These are phyloP conservation scores for Leishmania gerbilli DNA, from an alignment of 208 protist genomes.

Conservation along the genomic window DNA sequence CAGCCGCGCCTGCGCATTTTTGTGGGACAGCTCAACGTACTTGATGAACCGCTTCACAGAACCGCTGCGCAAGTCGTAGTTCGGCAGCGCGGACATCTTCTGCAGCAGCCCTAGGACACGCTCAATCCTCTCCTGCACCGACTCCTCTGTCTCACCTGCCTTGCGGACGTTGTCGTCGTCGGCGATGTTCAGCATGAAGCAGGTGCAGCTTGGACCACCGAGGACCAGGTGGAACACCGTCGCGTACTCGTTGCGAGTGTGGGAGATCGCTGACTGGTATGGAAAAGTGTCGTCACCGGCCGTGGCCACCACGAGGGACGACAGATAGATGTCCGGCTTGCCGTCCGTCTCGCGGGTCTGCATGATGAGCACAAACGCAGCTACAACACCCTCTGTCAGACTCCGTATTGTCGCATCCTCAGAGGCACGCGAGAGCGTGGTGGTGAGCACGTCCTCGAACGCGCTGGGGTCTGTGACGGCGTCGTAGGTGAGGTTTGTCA, in stretches of 20 bases:
- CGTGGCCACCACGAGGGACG: slow-evolving; percentile 65
- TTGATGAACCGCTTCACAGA: slow-evolving; percentile 78
- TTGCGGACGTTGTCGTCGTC: slow-evolving; percentile 45
- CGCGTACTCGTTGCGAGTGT: slow-evolving; percentile 52
- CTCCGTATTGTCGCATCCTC: slow-evolving; percentile 47
- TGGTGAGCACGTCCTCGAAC: slow-evolving; percentile 64
- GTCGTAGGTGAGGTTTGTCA: slow-evolving; percentile 61
- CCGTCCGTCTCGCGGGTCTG: slow-evolving; percentile 54
- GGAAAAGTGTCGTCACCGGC: slow-evolving; percentile 53
- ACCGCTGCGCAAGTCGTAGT: slow-evolving; percentile 74
- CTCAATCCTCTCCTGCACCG: slow-evolving; percentile 45
- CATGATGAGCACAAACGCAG: slow-evolving; percentile 58
- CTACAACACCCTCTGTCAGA: slow-evolving; percentile 50
- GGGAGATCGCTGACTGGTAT: slow-evolving; percentile 51
- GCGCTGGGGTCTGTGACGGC: slow-evolving; percentile 36
- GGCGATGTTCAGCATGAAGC: slow-evolving; percentile 71
- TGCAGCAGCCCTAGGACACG: slow-evolving; percentile 46
- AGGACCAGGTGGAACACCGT: slow-evolving; percentile 75
- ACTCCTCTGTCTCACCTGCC: slow-evolving; percentile 33
- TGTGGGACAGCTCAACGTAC: slow-evolving; percentile 60
- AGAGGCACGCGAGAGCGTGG: slow-evolving; percentile 41
- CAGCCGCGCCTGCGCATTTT: slow-evolving; percentile 43
- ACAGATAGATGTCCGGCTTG: slow-evolving; percentile 70
- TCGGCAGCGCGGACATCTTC: slow-evolving; percentile 51
- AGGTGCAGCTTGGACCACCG: slow-evolving; percentile 65